Base-by-base conservation (phyloP, 2,329 filamentous ascomycete species). In the Meredithiella fracta region DNA sequence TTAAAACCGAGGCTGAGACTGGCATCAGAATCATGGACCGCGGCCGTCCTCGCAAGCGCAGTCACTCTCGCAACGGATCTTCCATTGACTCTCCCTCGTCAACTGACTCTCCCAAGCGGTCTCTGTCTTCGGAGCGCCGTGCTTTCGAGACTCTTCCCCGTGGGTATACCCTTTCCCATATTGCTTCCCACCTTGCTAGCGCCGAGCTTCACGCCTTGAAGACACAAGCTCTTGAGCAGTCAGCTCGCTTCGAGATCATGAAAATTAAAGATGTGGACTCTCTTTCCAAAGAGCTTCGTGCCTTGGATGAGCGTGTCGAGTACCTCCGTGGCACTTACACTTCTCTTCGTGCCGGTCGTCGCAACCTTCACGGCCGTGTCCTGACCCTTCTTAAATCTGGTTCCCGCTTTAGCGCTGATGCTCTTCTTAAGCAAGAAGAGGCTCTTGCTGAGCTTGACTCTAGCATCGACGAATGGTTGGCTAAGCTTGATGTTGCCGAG, bases 401-500 rank as follows among this genome's bases (percentile, higher is more conserved):
- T 3, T 79, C 82, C 56, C 82, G 79, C 61, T 87, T 89, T 65
- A 86, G 80, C 61, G 76, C 82, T 60, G 84, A 89, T 59, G 81
- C 80, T 20, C 79, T 91, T 66, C 73, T 90, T 44, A 86, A 84
- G 69, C 85, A 90, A 65, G 85, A 90, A 66, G 85, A 90, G 67
- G 83, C 84, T 1, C 73, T 91, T 9, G 79, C 81, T 1, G 85
- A 89, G 65, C 76, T 91, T 5, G 85, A 91, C 64, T 71, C 75
- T 15, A 85, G 82, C 2, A 90, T 91, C 60, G 86, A 90, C 63
- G 84, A 88, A 64, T 90, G 86, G 82, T 80, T 86, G 51, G 73
- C 70, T 62, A 90, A 90, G 69, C 76, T 90, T n/a, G 86, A 90
- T 64, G 77, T 83, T 60, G 83, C 85, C 8, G 86, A 91, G 67